Conservation (phyloP, 2,329 filamentous ascomycete genomes). For the Claviceps quebecensis region DNA sequence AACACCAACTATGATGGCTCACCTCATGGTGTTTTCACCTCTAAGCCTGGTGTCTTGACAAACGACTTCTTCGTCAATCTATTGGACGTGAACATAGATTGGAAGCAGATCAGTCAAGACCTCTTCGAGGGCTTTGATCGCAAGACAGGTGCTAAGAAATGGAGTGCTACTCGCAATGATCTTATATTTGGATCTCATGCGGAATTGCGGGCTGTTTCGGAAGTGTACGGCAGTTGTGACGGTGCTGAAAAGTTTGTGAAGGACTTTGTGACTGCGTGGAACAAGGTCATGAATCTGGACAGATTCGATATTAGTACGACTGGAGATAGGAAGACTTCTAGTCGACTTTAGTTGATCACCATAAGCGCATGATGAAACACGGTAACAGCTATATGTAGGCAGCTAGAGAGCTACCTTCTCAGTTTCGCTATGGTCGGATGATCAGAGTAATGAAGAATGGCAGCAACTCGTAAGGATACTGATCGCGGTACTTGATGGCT, state of each 20-base stretch:
- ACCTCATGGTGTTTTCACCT: constrained; percentile 52
- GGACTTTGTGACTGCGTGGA: constrained; percentile 60
- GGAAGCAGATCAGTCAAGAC: constrained; percentile 40
- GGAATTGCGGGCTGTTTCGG: constrained; percentile 55
- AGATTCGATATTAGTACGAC: constrained; percentile 43
- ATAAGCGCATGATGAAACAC: no score
- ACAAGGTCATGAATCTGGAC: constrained; percentile 62
- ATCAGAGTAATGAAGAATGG: no score
- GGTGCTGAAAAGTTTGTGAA: constrained; percentile 49
- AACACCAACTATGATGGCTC: constrained; percentile 61
- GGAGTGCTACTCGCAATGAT: constrained; percentile 54
- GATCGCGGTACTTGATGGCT: no score
- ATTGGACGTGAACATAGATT: constrained; percentile 50
- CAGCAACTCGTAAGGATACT: no score
- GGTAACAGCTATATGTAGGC: no score
- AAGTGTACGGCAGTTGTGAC: constrained; percentile 53
- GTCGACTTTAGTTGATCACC: constrained; percentile 8
- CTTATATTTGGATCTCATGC: constrained; percentile 61
- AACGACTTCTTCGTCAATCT: constrained; percentile 78
- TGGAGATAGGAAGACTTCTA: constrained; percentile 6
- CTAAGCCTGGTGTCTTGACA: constrained; percentile 51
- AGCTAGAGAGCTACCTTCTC: no score
- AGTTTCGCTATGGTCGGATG: no score
- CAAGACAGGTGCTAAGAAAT: constrained; percentile 52
- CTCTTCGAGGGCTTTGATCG: constrained; percentile 50